Base-by-base conservation (phyloP, 2,329 filamentous ascomycete genomes). In the Apiospora saccharicola region DNA sequence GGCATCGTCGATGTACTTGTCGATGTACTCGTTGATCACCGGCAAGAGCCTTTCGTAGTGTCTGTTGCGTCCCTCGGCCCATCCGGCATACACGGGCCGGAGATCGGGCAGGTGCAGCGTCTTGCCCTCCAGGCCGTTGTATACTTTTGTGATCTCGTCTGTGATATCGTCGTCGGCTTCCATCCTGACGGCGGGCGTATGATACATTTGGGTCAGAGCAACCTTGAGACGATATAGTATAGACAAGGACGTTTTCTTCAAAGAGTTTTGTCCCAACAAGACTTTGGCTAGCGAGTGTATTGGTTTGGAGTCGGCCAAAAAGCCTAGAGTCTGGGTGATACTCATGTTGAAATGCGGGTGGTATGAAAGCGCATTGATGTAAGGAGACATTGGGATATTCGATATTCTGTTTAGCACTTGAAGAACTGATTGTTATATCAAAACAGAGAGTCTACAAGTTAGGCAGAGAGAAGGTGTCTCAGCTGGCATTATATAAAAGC, bases 101-200 rank as follows among this genome's bases (percentile, higher is more conserved):
- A 76, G 71, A 41, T 76, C 75, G 4, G 75, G 75, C 24, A 76
- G 73, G 19, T 64, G 49, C n/a, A 73, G 51, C 19, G 51, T 69
- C 46, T 73, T 34, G 67, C 72, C 72, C 26, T 67, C 24, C 30
- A 73, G n/a, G 67, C 67, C 61, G 2, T 22, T n/a, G 26, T 69
- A 72, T 6, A 72, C 67, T 24, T 51, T 14, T 26, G 49, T 47
- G 24, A 72, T 61, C 1, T 69, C 71, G 30, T 30, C 26, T 4
- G 26, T 30, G 26, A 4, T 30, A 30, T 30, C 26, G 2, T 30
- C 26, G 2, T 64, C 47, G 3, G 5, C 2, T 19, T 57, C n/a
- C 41, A 70, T 70, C 0, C 10, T 30, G n/a, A 8, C 41, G 24
- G n/a, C 2, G 37, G 22, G 67, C 13, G 10, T 12, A 10, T 61